Conservation (phyloP, 345 rosid species). For the Luvunga scandens region DNA sequence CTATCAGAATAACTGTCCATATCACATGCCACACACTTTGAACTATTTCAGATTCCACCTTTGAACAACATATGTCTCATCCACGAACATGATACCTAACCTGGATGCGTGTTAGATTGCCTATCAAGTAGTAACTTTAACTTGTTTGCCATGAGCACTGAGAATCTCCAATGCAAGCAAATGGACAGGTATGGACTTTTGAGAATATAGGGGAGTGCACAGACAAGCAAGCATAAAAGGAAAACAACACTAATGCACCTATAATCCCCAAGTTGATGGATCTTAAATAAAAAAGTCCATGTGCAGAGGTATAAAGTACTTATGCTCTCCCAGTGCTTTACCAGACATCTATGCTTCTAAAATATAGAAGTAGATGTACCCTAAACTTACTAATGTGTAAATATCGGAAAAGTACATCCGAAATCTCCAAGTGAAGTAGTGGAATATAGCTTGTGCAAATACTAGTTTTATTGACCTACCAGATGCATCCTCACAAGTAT, state of each 20-base stretch:
- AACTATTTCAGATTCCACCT: not conserved
- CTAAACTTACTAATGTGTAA: not conserved
- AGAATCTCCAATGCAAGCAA: not conserved
- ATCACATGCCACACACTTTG: not conserved
- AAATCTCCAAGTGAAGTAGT: not conserved
- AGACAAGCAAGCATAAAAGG: not conserved
- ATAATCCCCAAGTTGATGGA: not conserved
- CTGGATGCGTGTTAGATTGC: not conserved
- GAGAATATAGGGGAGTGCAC: not conserved
- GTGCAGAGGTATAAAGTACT: not conserved
- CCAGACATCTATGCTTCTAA: not conserved
- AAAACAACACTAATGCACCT: not conserved
- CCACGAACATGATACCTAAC: not conserved
- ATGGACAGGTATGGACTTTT: not conserved
- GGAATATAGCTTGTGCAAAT: not conserved
- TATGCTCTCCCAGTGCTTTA: not conserved
- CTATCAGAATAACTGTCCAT: not conserved
- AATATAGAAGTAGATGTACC: not conserved
- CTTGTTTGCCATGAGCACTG: not conserved
- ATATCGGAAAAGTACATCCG: not conserved
- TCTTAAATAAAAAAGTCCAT: not conserved
- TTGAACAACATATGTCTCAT: not conserved
- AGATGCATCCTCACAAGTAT: too few species aligned
- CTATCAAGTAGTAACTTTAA: not conserved
- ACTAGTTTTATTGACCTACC: not conserved